Conservation (phyloP, 1,139 yeast genomes). For the Entelexis sorbosivorans region DNA sequence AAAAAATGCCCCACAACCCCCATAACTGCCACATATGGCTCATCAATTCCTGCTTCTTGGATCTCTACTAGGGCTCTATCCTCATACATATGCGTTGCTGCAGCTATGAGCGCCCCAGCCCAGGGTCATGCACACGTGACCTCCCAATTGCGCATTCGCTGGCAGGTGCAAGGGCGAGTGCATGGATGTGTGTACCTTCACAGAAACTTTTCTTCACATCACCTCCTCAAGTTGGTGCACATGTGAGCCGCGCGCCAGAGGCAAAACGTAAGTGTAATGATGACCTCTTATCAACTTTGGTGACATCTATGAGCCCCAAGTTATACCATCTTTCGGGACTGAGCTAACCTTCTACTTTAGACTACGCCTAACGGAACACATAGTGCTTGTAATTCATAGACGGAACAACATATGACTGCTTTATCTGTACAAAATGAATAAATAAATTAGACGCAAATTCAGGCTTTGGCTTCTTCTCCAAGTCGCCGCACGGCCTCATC, state of each 20-base stretch:
- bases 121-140: background rate
- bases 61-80: background rate
- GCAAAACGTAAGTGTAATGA: slow-evolving; percentile 22
- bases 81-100: background rate
- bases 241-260: too few relatives aligned
- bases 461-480: slow-evolving; percentile 24
- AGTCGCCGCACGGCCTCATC: slow-evolving; percentile 37
- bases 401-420: too few relatives aligned
- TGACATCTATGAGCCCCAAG: slow-evolving; percentile 24
- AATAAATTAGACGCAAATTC: background rate
- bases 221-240: too few relatives aligned
- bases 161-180: too few relatives aligned
- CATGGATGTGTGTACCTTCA: too few relatives aligned
- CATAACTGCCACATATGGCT: too few relatives aligned
- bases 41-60: background rate
- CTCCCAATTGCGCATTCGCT: background rate
- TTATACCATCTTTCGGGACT: slow-evolving; percentile 28
- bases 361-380: background rate
- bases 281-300: slow-evolving; percentile 24
- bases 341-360: slow-evolving; percentile 20
- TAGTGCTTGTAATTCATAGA: too few relatives aligned
- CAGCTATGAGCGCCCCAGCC: background rate
- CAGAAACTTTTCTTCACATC: slow-evolving; percentile 1
- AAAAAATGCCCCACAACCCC: too few relatives aligned
- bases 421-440: background rate